Base-by-base conservation (phyloP, 2,329 filamentous ascomycete species). In the Colletotrichum somersetense region DNA sequence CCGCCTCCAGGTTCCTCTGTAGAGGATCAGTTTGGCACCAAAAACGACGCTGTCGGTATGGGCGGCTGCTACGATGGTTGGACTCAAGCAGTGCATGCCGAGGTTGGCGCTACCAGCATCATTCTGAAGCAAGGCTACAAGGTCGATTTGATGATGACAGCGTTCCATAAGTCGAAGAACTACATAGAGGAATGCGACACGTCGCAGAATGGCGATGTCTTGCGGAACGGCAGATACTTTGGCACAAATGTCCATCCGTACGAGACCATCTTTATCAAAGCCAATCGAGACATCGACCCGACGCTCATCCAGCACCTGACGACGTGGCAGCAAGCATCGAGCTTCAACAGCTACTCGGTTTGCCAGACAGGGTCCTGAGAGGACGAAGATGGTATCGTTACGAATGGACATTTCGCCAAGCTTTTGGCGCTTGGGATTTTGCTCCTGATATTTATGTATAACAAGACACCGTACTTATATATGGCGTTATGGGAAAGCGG, bases 261-360 rank as follows among this genome's bases (percentile, higher is more conserved):
- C 74, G 81, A 83, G 77, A 80, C 79, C 1, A 65, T 83, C 23
- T 83, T 83, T 66, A 74, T 78, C 67, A 81, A 82, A 75, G 77
- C 79, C 5, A 80, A 81, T 58, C 75, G 77, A 42, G 75, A 77
- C 11, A 77, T 81, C 44, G 80, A 81, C 56, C 75, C 75, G 0
- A 42, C 55, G 1, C 62, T 78, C 40, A 72, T 83, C 35, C 65
- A 74, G 2, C 74, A 75, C n/a, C 63, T 82, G 55, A 80, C 79
- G 2, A 73, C 77, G 55, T 80, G 79, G 78, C 80, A 82, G 50
- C 66, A 76, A 42, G 75, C 66, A 5, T 61, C 66, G 1, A 71
- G 66, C 2, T 76, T 73, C 44, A 73, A 74, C 10, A 80, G 79
- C 57, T 80, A 77, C 76, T 75, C 77, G 35, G 71, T 66, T 23